These are phyloP conservation scores for Ascoidea asiatica DNA, from an alignment of 805 yeast genomes.

Conservation along the genomic window DNA sequence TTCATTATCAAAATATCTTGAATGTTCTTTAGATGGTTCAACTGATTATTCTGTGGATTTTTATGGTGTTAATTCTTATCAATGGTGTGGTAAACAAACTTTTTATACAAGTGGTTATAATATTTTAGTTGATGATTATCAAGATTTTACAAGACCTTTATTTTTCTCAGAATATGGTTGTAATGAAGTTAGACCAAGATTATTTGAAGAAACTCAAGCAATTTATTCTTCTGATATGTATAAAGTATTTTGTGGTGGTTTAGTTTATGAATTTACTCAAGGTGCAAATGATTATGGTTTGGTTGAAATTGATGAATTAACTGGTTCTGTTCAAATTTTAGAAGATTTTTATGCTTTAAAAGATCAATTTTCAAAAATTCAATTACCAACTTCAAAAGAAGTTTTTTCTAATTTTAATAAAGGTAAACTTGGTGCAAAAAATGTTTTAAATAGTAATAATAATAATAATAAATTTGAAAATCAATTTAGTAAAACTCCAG, in stretches of 20 bases:
- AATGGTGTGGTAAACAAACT: slow-evolving; percentile 75
- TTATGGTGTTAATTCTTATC: slow-evolving; percentile 71
- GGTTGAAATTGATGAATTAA: slow-evolving; percentile 35
- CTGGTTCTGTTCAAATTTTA: slow-evolving; percentile 25
- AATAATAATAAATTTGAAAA: not conserved
- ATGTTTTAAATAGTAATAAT: not conserved
- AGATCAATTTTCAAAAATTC: slow-evolving; percentile 26
- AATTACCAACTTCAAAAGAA: slow-evolving; percentile 17
- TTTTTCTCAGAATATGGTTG: slow-evolving; percentile 91
- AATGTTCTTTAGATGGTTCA: slow-evolving; percentile 44
- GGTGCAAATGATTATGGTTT: slow-evolving; percentile 73
- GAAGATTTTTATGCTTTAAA: slow-evolving; percentile 38
- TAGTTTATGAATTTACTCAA: slow-evolving; percentile 70
- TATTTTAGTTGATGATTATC: slow-evolving; percentile 57
- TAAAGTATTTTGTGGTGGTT: slow-evolving; percentile 70
- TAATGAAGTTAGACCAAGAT: slow-evolving; percentile 66
- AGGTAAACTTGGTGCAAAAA: slow-evolving; percentile 26
- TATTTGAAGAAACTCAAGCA: slow-evolving; percentile 62
- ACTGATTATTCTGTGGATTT: slow-evolving; percentile 54
- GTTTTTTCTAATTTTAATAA: slow-evolving; percentile 11
- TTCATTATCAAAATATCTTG: slow-evolving; percentile 67
- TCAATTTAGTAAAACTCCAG: slow-evolving; percentile 11
- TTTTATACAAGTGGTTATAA: slow-evolving; percentile 68
- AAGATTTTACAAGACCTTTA: slow-evolving; percentile 57
- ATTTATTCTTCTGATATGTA: slow-evolving; percentile 65